Evolutionary conservation across 2,329 filamentous ascomycete species (phyloP), one percentile per base, ranked within the genome.

Genomic region (Endoconidiophora polonica): DNA sequence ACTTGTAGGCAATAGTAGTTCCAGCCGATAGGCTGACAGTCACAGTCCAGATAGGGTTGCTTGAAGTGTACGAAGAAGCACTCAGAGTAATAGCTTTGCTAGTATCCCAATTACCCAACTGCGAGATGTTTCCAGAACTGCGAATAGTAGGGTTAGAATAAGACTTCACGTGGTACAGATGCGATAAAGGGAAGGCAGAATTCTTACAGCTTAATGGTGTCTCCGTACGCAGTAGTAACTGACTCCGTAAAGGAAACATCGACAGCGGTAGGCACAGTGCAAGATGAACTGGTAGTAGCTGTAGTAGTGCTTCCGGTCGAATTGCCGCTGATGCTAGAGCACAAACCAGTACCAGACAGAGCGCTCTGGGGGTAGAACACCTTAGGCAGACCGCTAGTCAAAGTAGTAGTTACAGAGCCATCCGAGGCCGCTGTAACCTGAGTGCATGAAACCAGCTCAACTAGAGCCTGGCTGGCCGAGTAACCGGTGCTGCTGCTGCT

Each of bases 1-100:
- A 83, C 61, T 81, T 80, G 59, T 79, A 81, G 60, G 73, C 59
- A 52, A 82, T 70, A 0, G 59, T 63, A 0, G 65, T 68, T 1
- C 74, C 76, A 0, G 74, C 67, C 0, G 71, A 65, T 7, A 82
- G 59, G 22, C 61, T 68, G 37, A 79, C 57, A 0, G 68, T 72
- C 2, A 59, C 63, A 7, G 63, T 68, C 78, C 78, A 82, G 7
- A 78, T 49, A 0, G 68, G 71, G 53, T 76, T 70, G 3, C 62
- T 59, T n/a, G 60, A 57, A 1, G 73, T 76, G 59, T 81, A 81
- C n/a, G 66, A 56, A 22, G 63, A 60, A 1, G 75, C 71, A 2
- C 66, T 71, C 4, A 82, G 60, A 0, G 71, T 60, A 1, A 74
- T 60, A 0, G 70, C 76, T 3, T 62, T 58, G 0, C 57, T 55